Evolutionary conservation across 495 filamentous ascomycete genomes (phyloP).

Genomic region (Pseudevernia furfuracea): DNA sequence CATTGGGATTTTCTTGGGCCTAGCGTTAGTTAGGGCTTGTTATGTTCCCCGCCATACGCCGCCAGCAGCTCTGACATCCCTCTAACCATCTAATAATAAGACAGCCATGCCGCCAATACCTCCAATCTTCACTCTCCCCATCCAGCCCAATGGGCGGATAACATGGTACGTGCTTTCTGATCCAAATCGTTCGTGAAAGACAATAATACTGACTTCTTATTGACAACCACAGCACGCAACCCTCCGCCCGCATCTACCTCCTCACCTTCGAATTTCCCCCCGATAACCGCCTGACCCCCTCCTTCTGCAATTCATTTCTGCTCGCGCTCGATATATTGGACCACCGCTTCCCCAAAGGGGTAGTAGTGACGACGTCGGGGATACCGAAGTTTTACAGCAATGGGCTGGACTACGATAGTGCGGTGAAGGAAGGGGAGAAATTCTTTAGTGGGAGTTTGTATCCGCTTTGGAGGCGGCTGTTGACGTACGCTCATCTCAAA

Average conservation of each 20-base stretch:
- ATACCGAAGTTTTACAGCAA: conserved; percentile 78
- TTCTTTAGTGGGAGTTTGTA: conserved; percentile 54
- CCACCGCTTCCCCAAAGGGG: conserved; percentile 56
- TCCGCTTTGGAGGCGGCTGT: conserved; percentile 48
- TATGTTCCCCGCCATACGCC: not conserved
- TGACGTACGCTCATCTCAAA: conserved; percentile 44
- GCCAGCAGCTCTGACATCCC: not conserved
- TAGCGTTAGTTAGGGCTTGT: not conserved
- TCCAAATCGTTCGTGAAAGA: not conserved
- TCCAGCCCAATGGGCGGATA: conserved; percentile 41
- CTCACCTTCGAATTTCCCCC: conserved; percentile 61
- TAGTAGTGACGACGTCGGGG: conserved; percentile 63
- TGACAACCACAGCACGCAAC: conserved; percentile 39
- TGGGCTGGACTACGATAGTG: conserved; percentile 61
- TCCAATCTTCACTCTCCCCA: conserved; percentile 40
- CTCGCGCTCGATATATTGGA: conserved; percentile 68
- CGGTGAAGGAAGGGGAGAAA: conserved; percentile 34
- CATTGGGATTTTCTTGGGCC: not conserved
- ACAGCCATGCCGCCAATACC: conserved; percentile 25
- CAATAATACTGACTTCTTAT: not conserved
- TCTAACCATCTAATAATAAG: not conserved
- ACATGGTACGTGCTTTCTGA: conserved; percentile 23
- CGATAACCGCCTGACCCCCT: conserved; percentile 67
- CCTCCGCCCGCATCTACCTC: conserved; percentile 54
- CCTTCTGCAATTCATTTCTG: conserved; percentile 56